phyloP scores from a whole-genome alignment of 768 basidiomycete species.

The Polyporus arcularius region DNA sequence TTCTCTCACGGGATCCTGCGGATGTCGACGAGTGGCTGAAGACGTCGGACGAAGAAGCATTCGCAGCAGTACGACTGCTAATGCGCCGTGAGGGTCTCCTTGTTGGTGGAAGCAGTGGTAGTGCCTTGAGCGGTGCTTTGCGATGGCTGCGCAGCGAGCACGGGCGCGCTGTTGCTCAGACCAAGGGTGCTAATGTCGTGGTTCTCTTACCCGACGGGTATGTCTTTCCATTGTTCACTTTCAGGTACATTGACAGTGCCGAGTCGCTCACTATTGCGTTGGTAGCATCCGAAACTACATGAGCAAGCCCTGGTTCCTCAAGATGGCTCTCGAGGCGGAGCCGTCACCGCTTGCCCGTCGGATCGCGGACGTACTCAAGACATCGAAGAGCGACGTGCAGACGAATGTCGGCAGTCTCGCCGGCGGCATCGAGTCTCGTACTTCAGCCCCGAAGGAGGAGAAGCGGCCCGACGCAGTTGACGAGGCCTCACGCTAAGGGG shows the following conservation, averaged over 20 bases:
- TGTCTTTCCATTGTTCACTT: slow-evolving; percentile 29
- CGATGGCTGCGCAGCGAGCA: slow-evolving; percentile 73
- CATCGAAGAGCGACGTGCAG: slow-evolving; percentile 21
- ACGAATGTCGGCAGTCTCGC: slow-evolving; percentile 21
- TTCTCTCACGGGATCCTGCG: slow-evolving; percentile 62
- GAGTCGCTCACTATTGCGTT: not conserved
- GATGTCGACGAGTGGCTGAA: slow-evolving; percentile 85
- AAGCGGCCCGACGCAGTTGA: slow-evolving; percentile 22
- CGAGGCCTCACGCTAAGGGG: slow-evolving; percentile 4
- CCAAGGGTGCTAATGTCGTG: slow-evolving; percentile 83
- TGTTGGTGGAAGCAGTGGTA: slow-evolving; percentile 93
- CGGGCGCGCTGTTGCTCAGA: slow-evolving; percentile 63
- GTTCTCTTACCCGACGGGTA: slow-evolving; percentile 90
- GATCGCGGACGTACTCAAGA: slow-evolving; percentile 45
- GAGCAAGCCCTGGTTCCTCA: slow-evolving; percentile 90
- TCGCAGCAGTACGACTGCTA: slow-evolving; percentile 67
- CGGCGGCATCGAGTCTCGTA: slow-evolving; percentile 22
- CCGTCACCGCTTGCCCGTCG: slow-evolving; percentile 52
- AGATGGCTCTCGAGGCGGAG: slow-evolving; percentile 58
- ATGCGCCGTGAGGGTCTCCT: slow-evolving; percentile 88
- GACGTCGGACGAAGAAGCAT: slow-evolving; percentile 79
- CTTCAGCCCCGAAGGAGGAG: slow-evolving; percentile 9
- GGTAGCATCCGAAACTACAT: slow-evolving; percentile 89
- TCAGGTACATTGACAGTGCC: not conserved
- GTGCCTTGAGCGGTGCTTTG: slow-evolving; percentile 76